Percentiles rank a stretch among this genome's conserved stretches.
These are phyloP conservation scores for Cordyceps cateniannulata DNA, from an alignment of 2,329 filamentous ascomycete genomes.

Conservation along the genomic window DNA sequence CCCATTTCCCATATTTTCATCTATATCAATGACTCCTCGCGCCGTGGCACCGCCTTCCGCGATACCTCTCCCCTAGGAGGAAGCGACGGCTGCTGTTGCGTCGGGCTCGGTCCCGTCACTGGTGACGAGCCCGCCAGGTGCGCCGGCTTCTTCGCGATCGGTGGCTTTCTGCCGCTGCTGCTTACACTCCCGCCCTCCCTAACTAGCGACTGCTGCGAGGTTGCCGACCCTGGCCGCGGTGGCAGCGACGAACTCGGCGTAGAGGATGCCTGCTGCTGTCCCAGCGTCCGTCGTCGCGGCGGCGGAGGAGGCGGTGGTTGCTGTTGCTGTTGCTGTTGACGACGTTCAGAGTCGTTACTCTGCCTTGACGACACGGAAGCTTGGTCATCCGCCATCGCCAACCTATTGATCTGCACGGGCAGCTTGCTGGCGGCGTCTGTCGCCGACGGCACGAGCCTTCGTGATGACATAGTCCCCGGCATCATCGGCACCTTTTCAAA, in stretches of 20 bases:
- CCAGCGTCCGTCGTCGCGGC: constrained; percentile 19
- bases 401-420: constrained; percentile 39
- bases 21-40: constrained; percentile 6
- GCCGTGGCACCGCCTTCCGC: constrained; percentile 1
- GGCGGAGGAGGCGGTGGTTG: constrained; percentile 23
- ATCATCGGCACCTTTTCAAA: constrained; percentile 53
- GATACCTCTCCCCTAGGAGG: neutral
- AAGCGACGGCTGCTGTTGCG: neutral
- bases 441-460: constrained; percentile 44
- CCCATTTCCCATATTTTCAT: neutral
- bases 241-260: constrained; percentile 21
- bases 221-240: constrained; percentile 29
- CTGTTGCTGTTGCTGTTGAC: constrained; percentile 13
- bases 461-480: constrained; percentile 27
- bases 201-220: constrained; percentile 11
- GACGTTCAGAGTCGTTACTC: constrained; percentile 2
- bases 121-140: constrained; percentile 32
- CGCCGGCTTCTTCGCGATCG: constrained; percentile 57
- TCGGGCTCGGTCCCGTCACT: constrained; percentile 21
- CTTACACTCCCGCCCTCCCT: constrained; percentile 19
- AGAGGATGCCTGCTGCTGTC: constrained; percentile 11
- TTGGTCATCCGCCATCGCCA: constrained; percentile 34
- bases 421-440: constrained; percentile 40
- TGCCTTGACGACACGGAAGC: neutral
- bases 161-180: constrained; percentile 32